Percentiles rank a stretch among this genome's conserved stretches.
These are phyloP conservation scores for Blastocystis sp. DNA, from an alignment of 352 stramenopile genomes.

Conservation along the genomic window DNA sequence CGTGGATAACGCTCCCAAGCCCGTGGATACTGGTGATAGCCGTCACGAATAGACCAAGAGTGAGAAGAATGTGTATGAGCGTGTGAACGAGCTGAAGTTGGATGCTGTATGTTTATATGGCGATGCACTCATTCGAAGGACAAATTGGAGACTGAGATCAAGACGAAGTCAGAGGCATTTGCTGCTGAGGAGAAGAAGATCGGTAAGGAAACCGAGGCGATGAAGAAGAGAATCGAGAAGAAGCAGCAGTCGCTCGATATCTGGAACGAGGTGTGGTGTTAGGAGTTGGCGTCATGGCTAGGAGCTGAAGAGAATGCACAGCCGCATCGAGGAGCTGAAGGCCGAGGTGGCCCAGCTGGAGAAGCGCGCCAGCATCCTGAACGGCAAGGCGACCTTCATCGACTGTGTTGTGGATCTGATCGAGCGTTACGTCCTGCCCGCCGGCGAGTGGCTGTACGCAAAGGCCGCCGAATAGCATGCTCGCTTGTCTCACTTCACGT, in stretches of 20 bases:
- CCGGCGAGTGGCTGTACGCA: background rate
- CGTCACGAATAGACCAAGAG: background rate
- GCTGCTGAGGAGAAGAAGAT: background rate
- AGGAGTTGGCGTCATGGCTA: background rate
- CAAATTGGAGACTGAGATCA: background rate
- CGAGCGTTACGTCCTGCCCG: slow-evolving; percentile 33
- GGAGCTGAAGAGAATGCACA: background rate
- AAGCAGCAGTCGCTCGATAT: too few species aligned
- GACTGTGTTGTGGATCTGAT: slow-evolving; percentile 13
- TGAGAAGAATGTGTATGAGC: slow-evolving; percentile 16
- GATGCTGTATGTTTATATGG: background rate
- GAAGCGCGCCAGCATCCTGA: background rate
- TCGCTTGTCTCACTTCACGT: too few species aligned
- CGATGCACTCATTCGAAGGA: too few species aligned
- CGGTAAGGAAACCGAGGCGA: background rate
- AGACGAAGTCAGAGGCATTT: background rate
- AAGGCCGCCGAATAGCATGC: too few species aligned
- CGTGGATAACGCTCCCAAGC: slow-evolving; percentile 22
- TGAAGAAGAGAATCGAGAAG: background rate
- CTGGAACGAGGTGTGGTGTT: too few species aligned
- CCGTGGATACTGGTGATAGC: background rate
- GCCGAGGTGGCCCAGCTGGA: background rate
- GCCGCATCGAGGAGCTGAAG: background rate
- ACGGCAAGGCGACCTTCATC: background rate
- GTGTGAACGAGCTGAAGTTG: background rate